These are phyloP conservation scores for Prosopis cineraria DNA, from an alignment of 306 rosid genomes.

Conservation along the genomic window DNA sequence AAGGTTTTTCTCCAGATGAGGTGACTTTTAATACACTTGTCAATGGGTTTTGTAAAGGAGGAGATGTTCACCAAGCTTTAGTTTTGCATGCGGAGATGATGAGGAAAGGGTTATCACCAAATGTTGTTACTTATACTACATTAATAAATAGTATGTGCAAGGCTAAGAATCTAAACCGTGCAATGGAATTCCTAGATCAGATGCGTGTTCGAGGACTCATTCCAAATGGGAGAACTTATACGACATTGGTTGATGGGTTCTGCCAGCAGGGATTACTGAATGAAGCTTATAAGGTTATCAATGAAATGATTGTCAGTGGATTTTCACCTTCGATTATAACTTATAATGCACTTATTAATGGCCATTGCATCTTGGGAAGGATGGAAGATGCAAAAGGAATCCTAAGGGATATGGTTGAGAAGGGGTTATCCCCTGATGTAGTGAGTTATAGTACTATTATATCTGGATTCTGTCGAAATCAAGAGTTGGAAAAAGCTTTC, in stretches of 20 bases:
- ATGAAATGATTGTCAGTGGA: constrained; percentile 70
- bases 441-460: constrained; percentile 84
- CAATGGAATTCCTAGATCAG: constrained; percentile 64
- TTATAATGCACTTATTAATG: constrained; percentile 76
- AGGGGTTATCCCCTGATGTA: constrained; percentile 69
- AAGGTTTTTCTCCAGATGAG: constrained; percentile 65
- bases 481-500: constrained; percentile 72
- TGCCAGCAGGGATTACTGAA: constrained; percentile 67
- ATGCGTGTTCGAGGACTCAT: constrained; percentile 69
- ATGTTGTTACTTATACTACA: constrained; percentile 84
- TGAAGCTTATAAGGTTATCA: constrained; percentile 67
- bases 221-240: constrained; percentile 81
- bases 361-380: constrained; percentile 70
- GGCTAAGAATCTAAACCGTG: constrained; percentile 74
- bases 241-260: constrained; percentile 81
- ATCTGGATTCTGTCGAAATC: constrained; percentile 70
- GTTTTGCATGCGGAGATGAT: constrained; percentile 74
- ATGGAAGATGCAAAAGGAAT: constrained; percentile 66
- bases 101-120: constrained; percentile 69
- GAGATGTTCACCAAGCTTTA: constrained; percentile 81
- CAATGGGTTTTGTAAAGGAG: constrained; percentile 76
- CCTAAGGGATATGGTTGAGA: constrained; percentile 59
- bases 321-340: constrained; percentile 77
- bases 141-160: constrained; percentile 80
- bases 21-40: constrained; percentile 81